A percentile compares a stretch with the other conserved stretches of the same genome.
phyloP scores from a whole-genome alignment of 768 basidiomycete genomes.

The Gymnopilus junonius region DNA sequence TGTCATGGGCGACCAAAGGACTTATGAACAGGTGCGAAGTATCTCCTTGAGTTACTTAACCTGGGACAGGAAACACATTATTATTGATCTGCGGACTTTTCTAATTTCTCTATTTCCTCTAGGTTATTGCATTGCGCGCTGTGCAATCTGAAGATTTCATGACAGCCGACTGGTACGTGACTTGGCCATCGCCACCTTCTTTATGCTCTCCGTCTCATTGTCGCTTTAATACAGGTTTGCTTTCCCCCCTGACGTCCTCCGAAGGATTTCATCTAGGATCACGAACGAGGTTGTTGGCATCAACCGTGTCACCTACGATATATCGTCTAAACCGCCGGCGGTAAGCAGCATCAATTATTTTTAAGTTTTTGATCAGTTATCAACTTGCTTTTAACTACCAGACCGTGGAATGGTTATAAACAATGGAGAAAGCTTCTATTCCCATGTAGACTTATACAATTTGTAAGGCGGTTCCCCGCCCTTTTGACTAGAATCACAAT shows the following conservation, averaged over 20 bases:
- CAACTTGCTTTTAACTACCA: constrained; percentile 22
- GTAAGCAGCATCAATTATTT: constrained; percentile 44
- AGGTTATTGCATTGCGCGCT: constrained; percentile 94
- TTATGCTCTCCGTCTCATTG: constrained; percentile 9
- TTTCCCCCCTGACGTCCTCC: constrained; percentile 91
- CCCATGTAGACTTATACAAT: background rate
- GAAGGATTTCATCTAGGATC: constrained; percentile 92
- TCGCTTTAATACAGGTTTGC: constrained; percentile 66
- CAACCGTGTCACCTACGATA: constrained; percentile 95
- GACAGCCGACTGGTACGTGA: constrained; percentile 94
- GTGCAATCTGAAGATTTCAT: constrained; percentile 99
- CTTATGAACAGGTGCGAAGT: constrained; percentile 83
- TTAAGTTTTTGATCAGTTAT: background rate
- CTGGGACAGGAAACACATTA: background rate
- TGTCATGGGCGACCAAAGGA: constrained; percentile 95
- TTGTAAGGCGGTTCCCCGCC: background rate
- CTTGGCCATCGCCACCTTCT: constrained; percentile 3
- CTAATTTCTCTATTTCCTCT: background rate
- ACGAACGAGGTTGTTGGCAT: constrained; percentile 98
- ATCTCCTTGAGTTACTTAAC: background rate
- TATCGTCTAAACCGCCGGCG: constrained; percentile 96
- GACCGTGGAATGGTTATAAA: constrained; percentile 57
- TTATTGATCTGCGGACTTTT: background rate
- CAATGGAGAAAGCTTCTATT: background rate
- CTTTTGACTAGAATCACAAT: background rate